phyloP scores from a whole-genome alignment of 176 grass and related monocot genomes.

The Lolium perenne region DNA sequence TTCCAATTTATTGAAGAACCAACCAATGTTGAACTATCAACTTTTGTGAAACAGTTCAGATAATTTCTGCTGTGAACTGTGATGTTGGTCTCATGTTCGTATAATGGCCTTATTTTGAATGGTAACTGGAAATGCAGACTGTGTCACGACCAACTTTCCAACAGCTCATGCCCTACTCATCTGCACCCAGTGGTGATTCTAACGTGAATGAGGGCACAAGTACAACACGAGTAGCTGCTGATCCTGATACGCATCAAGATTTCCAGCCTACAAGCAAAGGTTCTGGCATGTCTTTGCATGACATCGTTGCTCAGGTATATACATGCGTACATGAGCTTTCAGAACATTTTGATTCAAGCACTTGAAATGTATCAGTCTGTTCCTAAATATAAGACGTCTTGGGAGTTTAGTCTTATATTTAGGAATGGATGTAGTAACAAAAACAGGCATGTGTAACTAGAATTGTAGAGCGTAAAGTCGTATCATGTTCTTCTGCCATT shows the following conservation, averaged over 20 bases:
- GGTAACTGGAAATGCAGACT: slow-evolving; percentile 46
- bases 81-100: slow-evolving; percentile 17
- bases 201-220: slow-evolving; percentile 24
- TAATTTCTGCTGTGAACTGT: not conserved
- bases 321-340: slow-evolving; percentile 25
- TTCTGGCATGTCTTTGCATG: slow-evolving; percentile 49
- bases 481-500: slow-evolving; percentile 11
- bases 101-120: slow-evolving; percentile 12
- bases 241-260: slow-evolving; percentile 77
- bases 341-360: not conserved
- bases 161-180: slow-evolving; percentile 56
- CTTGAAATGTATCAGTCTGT: not conserved
- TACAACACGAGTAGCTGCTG: slow-evolving; percentile 54
- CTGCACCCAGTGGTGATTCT: slow-evolving; percentile 47
- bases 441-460: not conserved
- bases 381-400: too few species aligned
- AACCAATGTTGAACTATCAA: not conserved
- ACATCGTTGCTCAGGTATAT: slow-evolving; percentile 60
- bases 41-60: not conserved
- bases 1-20: slow-evolving; percentile 2
- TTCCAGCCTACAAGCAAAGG: slow-evolving; percentile 77
- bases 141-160: slow-evolving; percentile 44
- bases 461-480: slow-evolving; percentile 4
- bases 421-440: too few species aligned
- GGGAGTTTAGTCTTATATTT: too few species aligned